A percentile compares a stretch with the other conserved stretches of the same genome.
Evolutionary conservation across 2,329 filamentous ascomycete genomes (phyloP).

Genomic region (Xylaria hypoxylon): DNA sequence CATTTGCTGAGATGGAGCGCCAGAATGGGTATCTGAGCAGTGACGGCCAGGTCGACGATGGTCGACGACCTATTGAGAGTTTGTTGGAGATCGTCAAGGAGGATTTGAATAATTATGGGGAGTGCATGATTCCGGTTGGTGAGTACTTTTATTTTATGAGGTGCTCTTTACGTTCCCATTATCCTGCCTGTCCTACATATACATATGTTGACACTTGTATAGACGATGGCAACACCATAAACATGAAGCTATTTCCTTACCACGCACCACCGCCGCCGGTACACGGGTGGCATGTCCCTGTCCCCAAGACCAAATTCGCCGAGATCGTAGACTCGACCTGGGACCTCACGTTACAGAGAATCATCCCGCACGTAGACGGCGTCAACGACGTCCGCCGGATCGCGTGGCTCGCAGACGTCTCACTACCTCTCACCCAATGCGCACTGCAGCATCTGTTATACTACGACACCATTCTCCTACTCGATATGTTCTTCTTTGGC

Average conservation of each 20-base stretch:
- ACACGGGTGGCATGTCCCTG: slow-evolving; percentile 89
- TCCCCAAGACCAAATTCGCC: slow-evolving; percentile 74
- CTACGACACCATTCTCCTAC: slow-evolving; percentile 88
- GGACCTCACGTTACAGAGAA: slow-evolving; percentile 81
- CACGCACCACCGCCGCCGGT: slow-evolving; percentile 81
- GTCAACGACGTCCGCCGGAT: slow-evolving; percentile 91
- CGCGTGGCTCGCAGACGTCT: slow-evolving; percentile 84
- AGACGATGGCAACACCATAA: slow-evolving; percentile 95
- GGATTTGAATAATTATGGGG: slow-evolving; percentile 95
- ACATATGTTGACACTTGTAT: slow-evolving; percentile 33
- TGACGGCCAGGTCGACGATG: slow-evolving; percentile 53
- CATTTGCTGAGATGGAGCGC: slow-evolving; percentile 91
- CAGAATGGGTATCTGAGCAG: slow-evolving; percentile 84
- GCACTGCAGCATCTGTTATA: slow-evolving; percentile 91
- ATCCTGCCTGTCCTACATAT: background rate
- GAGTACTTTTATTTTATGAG: slow-evolving; percentile 49
- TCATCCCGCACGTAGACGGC: slow-evolving; percentile 89
- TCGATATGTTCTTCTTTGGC: slow-evolving; percentile 95
- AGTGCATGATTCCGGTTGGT: slow-evolving; percentile 98
- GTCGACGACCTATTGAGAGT: slow-evolving; percentile 80
- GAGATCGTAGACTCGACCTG: slow-evolving; percentile 75
- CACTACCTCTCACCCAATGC: slow-evolving; percentile 85
- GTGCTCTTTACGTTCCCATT: background rate
- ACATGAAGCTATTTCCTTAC: slow-evolving; percentile 93
- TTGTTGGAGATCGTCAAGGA: slow-evolving; percentile 84